Conservation (phyloP, 208 protist species). For the Trypanosoma cruzi region DNA sequence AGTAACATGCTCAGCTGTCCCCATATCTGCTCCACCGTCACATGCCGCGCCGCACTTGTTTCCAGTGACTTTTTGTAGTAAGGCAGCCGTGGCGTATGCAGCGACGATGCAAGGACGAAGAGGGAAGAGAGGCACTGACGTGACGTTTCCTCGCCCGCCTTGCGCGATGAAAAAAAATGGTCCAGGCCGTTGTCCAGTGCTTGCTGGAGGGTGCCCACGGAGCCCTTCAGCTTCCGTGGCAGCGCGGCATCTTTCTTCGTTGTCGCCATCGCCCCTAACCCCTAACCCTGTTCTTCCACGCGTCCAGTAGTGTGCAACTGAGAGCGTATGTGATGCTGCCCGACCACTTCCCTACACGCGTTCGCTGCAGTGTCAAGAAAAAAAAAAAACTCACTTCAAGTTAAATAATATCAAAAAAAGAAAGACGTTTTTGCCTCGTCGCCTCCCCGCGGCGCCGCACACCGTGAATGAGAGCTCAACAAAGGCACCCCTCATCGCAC, state of each 20-base stretch:
- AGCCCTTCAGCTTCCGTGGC: slow-evolving; percentile 30
- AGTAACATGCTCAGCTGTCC: slow-evolving; percentile 83
- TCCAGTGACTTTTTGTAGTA: slow-evolving; percentile 64
- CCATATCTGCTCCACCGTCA: slow-evolving; percentile 90
- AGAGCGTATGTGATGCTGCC: not conserved
- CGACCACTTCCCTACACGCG: not conserved
- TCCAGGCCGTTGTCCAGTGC: slow-evolving; percentile 36
- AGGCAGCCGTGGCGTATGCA: slow-evolving; percentile 72
- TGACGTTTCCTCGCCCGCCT: slow-evolving; percentile 35
- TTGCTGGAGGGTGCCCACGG: slow-evolving; percentile 5
- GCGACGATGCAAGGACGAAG: slow-evolving; percentile 69
- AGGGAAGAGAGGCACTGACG: slow-evolving; percentile 74
- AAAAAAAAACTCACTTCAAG: not conserved
- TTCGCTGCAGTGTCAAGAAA: not conserved
- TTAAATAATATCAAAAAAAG: not conserved
- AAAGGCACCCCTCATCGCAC: too few relatives aligned
- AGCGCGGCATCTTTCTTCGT: slow-evolving; percentile 17
- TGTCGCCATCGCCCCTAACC: not conserved
- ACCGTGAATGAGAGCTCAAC: too few relatives aligned
- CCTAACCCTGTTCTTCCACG: too few relatives aligned
- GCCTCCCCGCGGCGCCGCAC: too few relatives aligned
- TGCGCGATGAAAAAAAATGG: slow-evolving; percentile 46
- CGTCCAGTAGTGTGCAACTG: not conserved
- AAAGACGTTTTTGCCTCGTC: too few relatives aligned
- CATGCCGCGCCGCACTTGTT: slow-evolving; percentile 53